Base-by-base conservation (phyloP, 495 filamentous ascomycete species). In the Daldinia grandis region DNA sequence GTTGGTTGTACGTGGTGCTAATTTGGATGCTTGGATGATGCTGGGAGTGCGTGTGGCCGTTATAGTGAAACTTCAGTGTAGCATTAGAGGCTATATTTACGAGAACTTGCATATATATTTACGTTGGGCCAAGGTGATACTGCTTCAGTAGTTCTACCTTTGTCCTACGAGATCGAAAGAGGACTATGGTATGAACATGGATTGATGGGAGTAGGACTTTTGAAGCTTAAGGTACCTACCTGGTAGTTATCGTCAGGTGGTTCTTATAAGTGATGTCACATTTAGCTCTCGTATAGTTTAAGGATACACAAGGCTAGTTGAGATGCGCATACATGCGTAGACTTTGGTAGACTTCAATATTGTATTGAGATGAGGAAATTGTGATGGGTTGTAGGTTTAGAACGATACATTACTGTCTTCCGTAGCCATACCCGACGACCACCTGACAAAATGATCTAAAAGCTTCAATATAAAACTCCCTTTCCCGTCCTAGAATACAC, bases 351-450 rank as follows among this genome's bases (percentile, higher is more conserved):
- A 17, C 54, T 57, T 33, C n/a, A 6, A 21, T 9, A 35, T 27
- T 40, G 10, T 30, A 59, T 69, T 58, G 4, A 58, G 51, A 50
- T 50, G 58, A 54, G 44, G 54, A 60, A 69, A 53, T 15, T 54
- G 60, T 51, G 31, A 25, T 58, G 12, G 44, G 27, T 58, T 69
- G 66, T 68, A 63, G 25, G 53, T 65, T 35, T 56, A 28, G 50
- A 62, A 49, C 68, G 49, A 61, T 51, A 24, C 62, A 70, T 65
- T 62, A 65, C 62, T 37, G 28, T 31, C n/a, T 50, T 53, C 21
- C 4, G 31, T 61, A 65, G 57, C 25, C 50, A 40, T 17, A 10
- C 10, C 19, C 2, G 0, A 14, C 54, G 40, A 49, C 37, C 61
- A 38, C 49, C 38, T 57, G 25, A 12, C 7, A 57, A 57, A 57